Conservation (phyloP, 73 alveolate genomes). For the Symbiodinium pilosum region DNA sequence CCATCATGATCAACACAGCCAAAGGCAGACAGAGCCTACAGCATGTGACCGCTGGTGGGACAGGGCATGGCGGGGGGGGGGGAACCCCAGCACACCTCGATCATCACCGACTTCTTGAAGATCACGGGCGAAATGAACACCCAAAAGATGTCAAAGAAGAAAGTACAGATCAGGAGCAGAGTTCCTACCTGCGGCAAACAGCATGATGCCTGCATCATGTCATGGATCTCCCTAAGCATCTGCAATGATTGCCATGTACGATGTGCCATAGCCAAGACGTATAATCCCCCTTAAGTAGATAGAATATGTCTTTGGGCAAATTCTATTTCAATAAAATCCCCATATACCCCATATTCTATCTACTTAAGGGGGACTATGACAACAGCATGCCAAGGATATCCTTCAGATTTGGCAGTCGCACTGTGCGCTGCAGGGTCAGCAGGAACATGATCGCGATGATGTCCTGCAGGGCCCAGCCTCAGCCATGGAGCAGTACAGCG, state of each 20-base stretch:
- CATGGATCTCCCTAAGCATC: too few species aligned
- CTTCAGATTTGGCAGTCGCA: constrained; percentile 86
- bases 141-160: constrained; percentile 91
- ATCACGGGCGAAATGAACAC: constrained; percentile 76
- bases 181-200: constrained; percentile 73
- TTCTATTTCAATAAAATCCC: neutral
- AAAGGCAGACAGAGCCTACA: neutral
- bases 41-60: too few species aligned
- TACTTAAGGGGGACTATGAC: too few species aligned
- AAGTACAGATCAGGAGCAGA: constrained; percentile 72
- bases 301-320: too few species aligned
- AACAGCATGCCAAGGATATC: neutral
- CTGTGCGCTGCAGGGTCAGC: constrained; percentile 50
- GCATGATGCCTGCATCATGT: too few species aligned
- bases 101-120: constrained; percentile 82
- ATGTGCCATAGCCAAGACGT: too few species aligned
- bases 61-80: neutral
- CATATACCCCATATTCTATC: neutral
- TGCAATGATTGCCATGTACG: too few species aligned
- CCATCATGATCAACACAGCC: neutral
- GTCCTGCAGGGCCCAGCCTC: constrained; percentile 86
- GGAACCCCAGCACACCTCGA: too few species aligned
- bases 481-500: neutral
- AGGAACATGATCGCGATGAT: constrained; percentile 62
- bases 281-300: too few species aligned